Evolutionary conservation across 768 basidiomycete genomes (phyloP), one percentile per base, ranked within the genome.

Genomic region (Megacollybia marginata): DNA sequence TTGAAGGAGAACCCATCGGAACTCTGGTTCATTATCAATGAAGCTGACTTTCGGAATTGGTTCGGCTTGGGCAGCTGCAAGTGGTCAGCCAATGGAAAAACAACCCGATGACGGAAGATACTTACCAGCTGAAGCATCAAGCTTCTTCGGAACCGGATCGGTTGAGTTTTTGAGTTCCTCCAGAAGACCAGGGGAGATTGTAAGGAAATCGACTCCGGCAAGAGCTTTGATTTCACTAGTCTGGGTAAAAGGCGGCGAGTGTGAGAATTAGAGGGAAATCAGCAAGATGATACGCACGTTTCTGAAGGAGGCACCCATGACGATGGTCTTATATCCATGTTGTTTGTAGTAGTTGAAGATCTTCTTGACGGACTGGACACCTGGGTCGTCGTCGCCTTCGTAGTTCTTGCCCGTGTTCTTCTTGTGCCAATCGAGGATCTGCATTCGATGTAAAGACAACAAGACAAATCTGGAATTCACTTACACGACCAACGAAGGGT

Each of bases 321-420:
- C 95, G 70, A 99, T 97, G 59, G 96, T 99, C 62, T 93, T 91
- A 82, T 99, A 98, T 52, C 80, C 79, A 72, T 98, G 82, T 66
- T 96, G 93, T 80, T 97, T 98, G 83, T 99, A 99, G 71, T 93
- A 98, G 78, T 95, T 90, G 83, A 86, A 99, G 75, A 99, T 99
- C 71, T 79, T 88, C 76, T 90, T 86, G 54, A 99, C 96, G 38
- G 90, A 93, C 68, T 83, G 69, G 59, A 99, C 96, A 75, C 96
- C 95, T 10, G 95, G 95, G 74, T 98, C 95, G 43, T 84, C 81
- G 55, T 90, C 92, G 46, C 91, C 92, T 57, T 83, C 80, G 76
- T 93, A 98, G 63, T 73, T 78, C 74, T 88, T 85, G 44, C 92
- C 92, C 51, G 88, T 82, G 58, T 69, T 58, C 71, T 92, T 91